Conservation (phyloP, 2,329 filamentous ascomycete genomes). For the Fusarium torreyae region DNA sequence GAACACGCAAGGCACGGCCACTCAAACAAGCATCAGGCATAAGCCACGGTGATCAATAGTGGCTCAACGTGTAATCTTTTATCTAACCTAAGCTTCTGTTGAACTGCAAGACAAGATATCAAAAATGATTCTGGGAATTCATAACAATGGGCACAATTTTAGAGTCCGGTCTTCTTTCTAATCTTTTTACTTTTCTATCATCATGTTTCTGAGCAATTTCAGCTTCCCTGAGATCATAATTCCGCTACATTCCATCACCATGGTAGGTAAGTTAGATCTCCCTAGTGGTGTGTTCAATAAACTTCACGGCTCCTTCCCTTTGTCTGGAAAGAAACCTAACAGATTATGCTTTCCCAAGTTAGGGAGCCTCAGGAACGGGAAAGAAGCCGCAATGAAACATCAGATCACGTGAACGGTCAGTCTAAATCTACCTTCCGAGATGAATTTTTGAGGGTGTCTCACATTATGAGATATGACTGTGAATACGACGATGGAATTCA, state of each 20-base stretch:
- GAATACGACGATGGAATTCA: slow-evolving; percentile 4
- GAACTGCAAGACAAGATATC: not conserved
- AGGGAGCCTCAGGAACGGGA: slow-evolving; percentile 8
- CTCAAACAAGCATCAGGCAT: slow-evolving; percentile 15
- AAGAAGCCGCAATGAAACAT: slow-evolving; percentile 1
- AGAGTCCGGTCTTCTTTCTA: not conserved
- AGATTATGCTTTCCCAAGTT: slow-evolving; percentile 7
- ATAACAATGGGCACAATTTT: no score
- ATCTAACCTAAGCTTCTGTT: not conserved
- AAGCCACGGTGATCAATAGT: slow-evolving; percentile 33
- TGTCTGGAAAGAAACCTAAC: slow-evolving; percentile 3
- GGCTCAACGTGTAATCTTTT: slow-evolving; percentile 9
- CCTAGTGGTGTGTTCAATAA: not conserved
- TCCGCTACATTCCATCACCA: slow-evolving; percentile 10
- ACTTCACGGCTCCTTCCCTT: not conserved
- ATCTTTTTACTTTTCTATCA: not conserved
- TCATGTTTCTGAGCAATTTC: slow-evolving; percentile 24
- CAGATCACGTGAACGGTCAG: not conserved
- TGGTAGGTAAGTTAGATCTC: not conserved
- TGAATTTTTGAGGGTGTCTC: not conserved
- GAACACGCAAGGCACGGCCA: slow-evolving; percentile 22
- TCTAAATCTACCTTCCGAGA: not conserved
- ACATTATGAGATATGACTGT: not conserved
- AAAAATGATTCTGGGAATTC: not conserved
- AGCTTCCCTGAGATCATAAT: not conserved